Base-by-base conservation (phyloP, 306 rosid genomes). In the Cercis canadensis region DNA sequence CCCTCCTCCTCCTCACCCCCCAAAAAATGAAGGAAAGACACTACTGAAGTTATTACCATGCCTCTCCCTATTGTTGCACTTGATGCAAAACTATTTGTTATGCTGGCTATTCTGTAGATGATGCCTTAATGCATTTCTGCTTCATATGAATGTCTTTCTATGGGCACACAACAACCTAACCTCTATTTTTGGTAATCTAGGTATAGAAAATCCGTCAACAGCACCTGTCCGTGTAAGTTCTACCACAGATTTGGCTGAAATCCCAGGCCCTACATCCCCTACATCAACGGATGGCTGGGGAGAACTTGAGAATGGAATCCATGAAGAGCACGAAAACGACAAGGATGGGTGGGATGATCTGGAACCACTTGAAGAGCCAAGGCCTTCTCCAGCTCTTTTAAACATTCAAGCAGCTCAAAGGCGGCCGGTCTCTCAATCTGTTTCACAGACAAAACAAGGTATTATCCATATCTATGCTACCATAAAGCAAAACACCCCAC, bases 271-370 rank as follows among this genome's bases (percentile, higher is more conserved):
- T n/a, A 70, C 78, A 16, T 95, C 99, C 8, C 99, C 99, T 21
- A 86, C 97, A 11, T 95, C 97, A 43, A 91, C 96, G 11, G 99
- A 95, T 74, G 97, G 99, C 40, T 95, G 99, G 97, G 99, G 99
- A 56, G 97, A 95, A 57, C 82, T 92, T 65, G 99, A 95, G 74
- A 95, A 92, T 81, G 97, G 90, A 80, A 73, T 89, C 9, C 61
- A 73, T 5, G 92, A 87, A 36, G 96, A 77, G 68, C 76, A 56
- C 67, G 99, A 79, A 67, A 83, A 41, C 78, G 97, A 95, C 55
- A 95, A 86, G 82, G 97, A 87, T 79, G 99, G 96, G 41, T 92
- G 97, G 97, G 99, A 89, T 74, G 96, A 92, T 79, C 78, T 95
- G 57, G 96, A 89, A 66, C 90, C 99, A 65, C 96, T 95, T 5